These are phyloP conservation scores for Amauroascus niger DNA, from an alignment of 2,329 filamentous ascomycete species.

Conservation along the genomic window DNA sequence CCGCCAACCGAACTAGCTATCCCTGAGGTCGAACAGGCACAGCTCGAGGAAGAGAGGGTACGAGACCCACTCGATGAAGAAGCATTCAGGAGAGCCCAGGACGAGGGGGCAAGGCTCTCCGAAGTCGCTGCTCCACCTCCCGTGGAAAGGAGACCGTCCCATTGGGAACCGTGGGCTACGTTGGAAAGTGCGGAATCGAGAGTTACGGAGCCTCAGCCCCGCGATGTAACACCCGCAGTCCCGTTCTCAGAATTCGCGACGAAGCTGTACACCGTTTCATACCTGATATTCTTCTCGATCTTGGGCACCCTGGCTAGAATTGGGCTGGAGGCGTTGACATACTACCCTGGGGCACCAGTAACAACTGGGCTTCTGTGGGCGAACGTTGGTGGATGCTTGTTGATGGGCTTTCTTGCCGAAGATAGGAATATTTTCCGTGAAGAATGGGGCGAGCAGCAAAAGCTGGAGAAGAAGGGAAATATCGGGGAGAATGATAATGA, in stretches of 20 bases:
- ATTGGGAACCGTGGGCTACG: conserved; percentile 30
- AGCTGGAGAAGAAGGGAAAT: background rate
- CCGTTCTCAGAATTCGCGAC: conserved; percentile 45
- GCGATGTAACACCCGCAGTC: conserved; percentile 10
- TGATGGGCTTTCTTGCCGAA: conserved; percentile 80
- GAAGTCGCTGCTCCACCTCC: conserved; percentile 33
- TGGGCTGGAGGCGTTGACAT: conserved; percentile 67
- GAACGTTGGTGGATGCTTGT: conserved; percentile 68
- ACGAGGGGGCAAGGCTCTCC: conserved; percentile 17
- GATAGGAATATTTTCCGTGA: conserved; percentile 64
- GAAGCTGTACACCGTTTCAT: conserved; percentile 62
- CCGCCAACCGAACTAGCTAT: conserved; percentile 4
- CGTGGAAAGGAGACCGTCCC: conserved; percentile 28
- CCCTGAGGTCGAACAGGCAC: background rate
- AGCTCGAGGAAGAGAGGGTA: conserved; percentile 5
- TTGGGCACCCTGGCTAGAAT: conserved; percentile 74
- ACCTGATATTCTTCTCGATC: conserved; percentile 76
- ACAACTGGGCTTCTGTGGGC: conserved; percentile 72
- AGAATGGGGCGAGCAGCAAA: conserved; percentile 47
- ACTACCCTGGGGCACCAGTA: conserved; percentile 67
- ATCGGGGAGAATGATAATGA: background rate
- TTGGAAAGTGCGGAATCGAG: conserved; percentile 24
- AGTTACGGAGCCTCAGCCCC: conserved; percentile 16
- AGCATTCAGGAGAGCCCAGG: conserved; percentile 5
- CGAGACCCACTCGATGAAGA: conserved; percentile 9